phyloP scores from a whole-genome alignment of 192 early-diverging fungal genomes.

The Backusella morwellensis region DNA sequence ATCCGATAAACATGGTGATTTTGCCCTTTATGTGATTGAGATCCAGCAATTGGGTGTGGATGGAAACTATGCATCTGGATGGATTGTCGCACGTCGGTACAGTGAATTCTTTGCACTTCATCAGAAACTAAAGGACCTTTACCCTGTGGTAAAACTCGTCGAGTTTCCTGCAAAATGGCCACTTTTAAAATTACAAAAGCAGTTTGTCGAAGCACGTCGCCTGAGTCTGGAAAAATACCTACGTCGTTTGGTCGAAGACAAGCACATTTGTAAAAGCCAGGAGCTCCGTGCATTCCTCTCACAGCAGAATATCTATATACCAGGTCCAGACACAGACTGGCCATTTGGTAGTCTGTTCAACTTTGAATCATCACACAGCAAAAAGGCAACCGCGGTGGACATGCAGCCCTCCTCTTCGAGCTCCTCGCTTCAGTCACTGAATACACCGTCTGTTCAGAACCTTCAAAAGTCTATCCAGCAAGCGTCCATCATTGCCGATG shows the following conservation, averaged over 20 bases:
- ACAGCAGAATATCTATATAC: slow-evolving; percentile 48
- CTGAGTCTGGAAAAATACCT: slow-evolving; percentile 70
- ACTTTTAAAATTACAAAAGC: slow-evolving; percentile 60
- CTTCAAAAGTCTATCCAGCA: slow-evolving; percentile 9
- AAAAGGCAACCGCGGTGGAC: not conserved
- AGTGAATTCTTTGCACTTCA: slow-evolving; percentile 87
- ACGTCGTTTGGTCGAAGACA: slow-evolving; percentile 51
- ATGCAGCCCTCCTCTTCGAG: not conserved
- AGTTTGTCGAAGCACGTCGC: slow-evolving; percentile 70
- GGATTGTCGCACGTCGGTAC: slow-evolving; percentile 78
- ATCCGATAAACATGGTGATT: slow-evolving; percentile 50
- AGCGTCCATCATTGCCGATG: not conserved
- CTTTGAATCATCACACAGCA: not conserved
- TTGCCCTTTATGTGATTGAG: slow-evolving; percentile 66
- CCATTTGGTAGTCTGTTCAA: slow-evolving; percentile 5
- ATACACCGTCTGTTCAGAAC: slow-evolving; percentile 15
- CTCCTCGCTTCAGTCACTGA: not conserved
- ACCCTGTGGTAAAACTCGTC: slow-evolving; percentile 55
- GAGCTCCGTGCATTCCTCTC: slow-evolving; percentile 76
- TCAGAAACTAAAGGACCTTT: slow-evolving; percentile 56
- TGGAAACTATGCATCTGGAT: slow-evolving; percentile 58
- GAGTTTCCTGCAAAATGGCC: slow-evolving; percentile 79
- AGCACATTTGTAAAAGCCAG: slow-evolving; percentile 56
- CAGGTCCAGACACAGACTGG: slow-evolving; percentile 24
- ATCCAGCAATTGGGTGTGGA: slow-evolving; percentile 57